phyloP scores from a whole-genome alignment of 2,329 filamentous ascomycete species.

The Thelonectria blattea region DNA sequence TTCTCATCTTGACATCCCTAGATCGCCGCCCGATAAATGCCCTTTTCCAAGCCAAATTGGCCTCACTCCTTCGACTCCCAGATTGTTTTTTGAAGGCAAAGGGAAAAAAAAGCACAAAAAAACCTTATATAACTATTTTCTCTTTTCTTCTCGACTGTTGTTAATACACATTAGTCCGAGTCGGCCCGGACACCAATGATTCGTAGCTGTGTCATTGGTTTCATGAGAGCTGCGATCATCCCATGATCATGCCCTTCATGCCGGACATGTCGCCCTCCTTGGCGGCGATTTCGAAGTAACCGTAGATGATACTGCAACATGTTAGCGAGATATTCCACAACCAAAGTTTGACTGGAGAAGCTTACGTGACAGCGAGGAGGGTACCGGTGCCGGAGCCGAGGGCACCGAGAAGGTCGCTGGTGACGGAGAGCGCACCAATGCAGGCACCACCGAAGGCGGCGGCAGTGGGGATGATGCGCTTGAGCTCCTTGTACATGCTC shows the following conservation, averaged over 20 bases:
- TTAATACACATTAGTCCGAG: slow-evolving; percentile 37
- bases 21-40: slow-evolving; percentile 30
- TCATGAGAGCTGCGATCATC: slow-evolving; percentile 50
- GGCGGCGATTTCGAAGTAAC: slow-evolving; percentile 98
- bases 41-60: slow-evolving; percentile 33
- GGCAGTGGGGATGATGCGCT: slow-evolving; percentile 97
- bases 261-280: slow-evolving; percentile 96
- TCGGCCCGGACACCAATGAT: slow-evolving; percentile 25
- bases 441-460: slow-evolving; percentile 98
- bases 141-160: slow-evolving; percentile 35
- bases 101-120: slow-evolving; percentile 33
- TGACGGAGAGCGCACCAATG: slow-evolving; percentile 96
- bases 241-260: slow-evolving; percentile 77
- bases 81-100: slow-evolving; percentile 30
- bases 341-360: slow-evolving; percentile 47
- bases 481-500: slow-evolving; percentile 99
- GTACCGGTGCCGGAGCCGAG: slow-evolving; percentile 98
- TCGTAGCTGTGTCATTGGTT: slow-evolving; percentile 27
- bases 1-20: slow-evolving; percentile 33
- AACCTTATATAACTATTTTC: slow-evolving; percentile 39
- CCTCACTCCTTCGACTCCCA: slow-evolving; percentile 36
- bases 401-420: slow-evolving; percentile 93
- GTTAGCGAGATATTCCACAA: slow-evolving; percentile 36
- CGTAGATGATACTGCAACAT: slow-evolving; percentile 88
- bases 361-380: slow-evolving; percentile 96